Percentiles rank a stretch among this genome's conserved stretches.
Evolutionary conservation across 345 rosid genomes (phyloP).

Genomic region (Eucalyptus albens): DNA sequence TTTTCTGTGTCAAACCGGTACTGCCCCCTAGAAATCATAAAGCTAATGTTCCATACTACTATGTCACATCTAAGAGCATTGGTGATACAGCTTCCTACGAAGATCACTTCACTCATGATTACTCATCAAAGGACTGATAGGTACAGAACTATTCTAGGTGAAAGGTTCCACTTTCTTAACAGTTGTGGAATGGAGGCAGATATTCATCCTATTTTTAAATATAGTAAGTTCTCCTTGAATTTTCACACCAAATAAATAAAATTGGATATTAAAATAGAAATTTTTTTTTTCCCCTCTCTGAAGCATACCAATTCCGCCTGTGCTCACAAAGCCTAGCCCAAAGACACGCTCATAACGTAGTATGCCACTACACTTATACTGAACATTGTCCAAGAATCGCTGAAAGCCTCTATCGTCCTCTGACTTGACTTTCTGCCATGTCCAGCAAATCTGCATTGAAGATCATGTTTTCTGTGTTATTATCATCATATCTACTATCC

Average conservation of each 20-base stretch:
- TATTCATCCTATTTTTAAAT: neutral
- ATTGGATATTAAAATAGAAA: neutral
- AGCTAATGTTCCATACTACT: neutral
- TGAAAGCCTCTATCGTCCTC: slow-evolving; percentile 87
- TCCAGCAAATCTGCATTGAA: slow-evolving; percentile 86
- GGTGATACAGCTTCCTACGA: neutral
- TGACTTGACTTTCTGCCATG: slow-evolving; percentile 72
- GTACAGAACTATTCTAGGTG: neutral
- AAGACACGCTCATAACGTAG: slow-evolving; percentile 89
- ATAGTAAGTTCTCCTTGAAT: neutral
- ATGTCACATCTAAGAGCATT: neutral
- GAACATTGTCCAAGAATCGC: slow-evolving; percentile 89
- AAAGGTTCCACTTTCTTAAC: neutral
- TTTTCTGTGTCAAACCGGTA: neutral
- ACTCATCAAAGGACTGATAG: neutral
- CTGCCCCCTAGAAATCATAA: neutral
- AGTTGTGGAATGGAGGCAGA: neutral
- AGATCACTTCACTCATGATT: neutral
- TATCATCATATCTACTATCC: neutral
- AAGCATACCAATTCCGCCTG: slow-evolving; percentile 83
- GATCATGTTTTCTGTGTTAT: neutral
- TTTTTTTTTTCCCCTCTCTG: neutral
- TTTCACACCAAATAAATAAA: neutral
- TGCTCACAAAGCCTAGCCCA: slow-evolving; percentile 92
- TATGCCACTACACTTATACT: slow-evolving; percentile 76